Conservation (phyloP, 1,284 basidiomycete genomes). For the Irpex sp. region DNA sequence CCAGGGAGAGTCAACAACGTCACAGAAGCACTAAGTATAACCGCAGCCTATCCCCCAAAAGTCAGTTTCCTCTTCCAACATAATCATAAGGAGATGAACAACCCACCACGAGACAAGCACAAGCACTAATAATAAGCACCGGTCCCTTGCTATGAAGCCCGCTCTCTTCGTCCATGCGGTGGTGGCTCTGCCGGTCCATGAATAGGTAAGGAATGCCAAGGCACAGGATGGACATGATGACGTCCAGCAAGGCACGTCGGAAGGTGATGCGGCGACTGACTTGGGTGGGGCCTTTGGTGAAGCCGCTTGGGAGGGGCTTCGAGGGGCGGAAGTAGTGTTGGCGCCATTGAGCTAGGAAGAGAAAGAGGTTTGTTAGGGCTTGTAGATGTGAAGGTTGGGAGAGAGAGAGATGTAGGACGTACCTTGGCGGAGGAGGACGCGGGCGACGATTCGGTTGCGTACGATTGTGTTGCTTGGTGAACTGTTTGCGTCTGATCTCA, state of each 20-base stretch:
- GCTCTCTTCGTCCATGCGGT: constrained; percentile 52
- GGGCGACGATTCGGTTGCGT: constrained; percentile 62
- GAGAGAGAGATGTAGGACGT: constrained; percentile 23
- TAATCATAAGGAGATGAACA: constrained; percentile 8
- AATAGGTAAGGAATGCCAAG: constrained; percentile 73
- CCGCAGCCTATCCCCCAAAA: constrained; percentile 51
- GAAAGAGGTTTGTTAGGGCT: not conserved
- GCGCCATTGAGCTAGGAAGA: constrained; percentile 56
- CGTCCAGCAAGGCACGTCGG: constrained; percentile 45
- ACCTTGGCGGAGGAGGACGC: constrained; percentile 64
- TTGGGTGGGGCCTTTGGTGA: constrained; percentile 20
- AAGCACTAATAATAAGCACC: constrained; percentile 55
- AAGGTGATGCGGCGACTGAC: constrained; percentile 33
- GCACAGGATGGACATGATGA: constrained; percentile 55
- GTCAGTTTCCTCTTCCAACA: constrained; percentile 5
- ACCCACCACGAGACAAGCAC: constrained; percentile 62
- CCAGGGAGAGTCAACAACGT: constrained; percentile 72
- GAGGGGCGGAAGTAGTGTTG: constrained; percentile 60
- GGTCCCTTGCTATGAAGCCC: constrained; percentile 49
- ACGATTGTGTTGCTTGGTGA: constrained; percentile 36
- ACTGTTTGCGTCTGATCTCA: constrained; percentile 39
- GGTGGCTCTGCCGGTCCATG: constrained; percentile 42
- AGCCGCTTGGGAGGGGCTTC: constrained; percentile 49
- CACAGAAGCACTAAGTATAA: constrained; percentile 70
- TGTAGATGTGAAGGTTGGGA: not conserved